Base-by-base conservation (phyloP, 75 land plant genomes). In the Selaginella tamariscina region DNA sequence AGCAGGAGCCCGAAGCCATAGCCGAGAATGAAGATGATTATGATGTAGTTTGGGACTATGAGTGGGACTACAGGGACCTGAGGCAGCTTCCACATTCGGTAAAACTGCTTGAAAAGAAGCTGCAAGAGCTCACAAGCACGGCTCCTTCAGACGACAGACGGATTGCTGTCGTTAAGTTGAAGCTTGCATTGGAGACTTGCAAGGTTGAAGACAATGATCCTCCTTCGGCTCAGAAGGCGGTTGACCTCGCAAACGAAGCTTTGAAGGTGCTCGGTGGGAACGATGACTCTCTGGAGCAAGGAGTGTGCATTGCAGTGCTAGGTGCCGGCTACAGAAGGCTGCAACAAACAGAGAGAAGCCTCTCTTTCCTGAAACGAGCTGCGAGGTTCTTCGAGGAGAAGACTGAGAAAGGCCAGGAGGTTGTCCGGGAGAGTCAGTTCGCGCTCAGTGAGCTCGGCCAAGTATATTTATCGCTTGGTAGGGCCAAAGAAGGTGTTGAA, bases 121-220 rank as follows among this genome's bases (percentile, higher is more conserved):
- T 39, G 11, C 5, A 39, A 15, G 49, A 39, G 49, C 49, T 39
- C 49, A 5, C 49, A 5, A 39, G 49, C 49, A 39, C 49, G 11
- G 49, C 49, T 39, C 49, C 49, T 39, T 39, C 49, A 39, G 49
- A 39, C 49, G 49, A 39, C 49, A 5, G 49, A 39, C 5, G 49
- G 49, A 39, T 39, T 15, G 49, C 49, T 5, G 49, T 39, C 11
- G 78, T 86, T 24, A 80, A 79, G 29, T 83, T 85, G 21, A 85
- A 86, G 72, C 72, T 79, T 49, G 80, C 77, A 1, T 56, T 74
- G 31, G 70, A 77, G 73, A 56, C 83, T 1, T 83, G 0, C 9
- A 83, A 70, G 32, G 69, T 54, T 1, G 84, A 86, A 33, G 82
- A 71, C 31, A 75, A 57, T 0, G 55, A 65, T 13, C 55, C 32